Conservation (phyloP, 1,284 basidiomycete genomes). For the Caloboletus firmus region DNA sequence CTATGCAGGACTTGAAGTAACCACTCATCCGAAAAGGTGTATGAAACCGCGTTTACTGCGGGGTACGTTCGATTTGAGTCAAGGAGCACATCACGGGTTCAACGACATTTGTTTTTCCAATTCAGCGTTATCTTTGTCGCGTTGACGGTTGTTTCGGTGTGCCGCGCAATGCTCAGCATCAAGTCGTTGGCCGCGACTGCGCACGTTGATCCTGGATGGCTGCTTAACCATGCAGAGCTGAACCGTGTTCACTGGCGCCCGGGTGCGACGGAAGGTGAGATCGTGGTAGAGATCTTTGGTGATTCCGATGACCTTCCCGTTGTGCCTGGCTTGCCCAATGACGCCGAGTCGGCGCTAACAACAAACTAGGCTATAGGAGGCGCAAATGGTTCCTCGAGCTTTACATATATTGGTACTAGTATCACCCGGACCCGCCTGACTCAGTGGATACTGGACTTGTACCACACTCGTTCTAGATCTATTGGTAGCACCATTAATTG, state of each 20-base stretch:
- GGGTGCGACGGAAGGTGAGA: conserved; percentile 40
- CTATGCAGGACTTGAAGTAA: neutral
- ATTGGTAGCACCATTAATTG: neutral
- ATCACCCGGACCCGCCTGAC: neutral
- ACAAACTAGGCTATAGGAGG: no score
- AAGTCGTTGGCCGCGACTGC: conserved; percentile 40
- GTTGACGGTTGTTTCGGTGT: conserved; percentile 52
- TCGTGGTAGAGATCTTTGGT: conserved; percentile 48
- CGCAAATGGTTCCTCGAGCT: neutral
- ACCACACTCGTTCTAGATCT: neutral
- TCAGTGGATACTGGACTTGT: neutral
- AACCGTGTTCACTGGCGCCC: conserved; percentile 40
- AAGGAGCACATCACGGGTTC: neutral
- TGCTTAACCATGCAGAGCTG: conserved; percentile 42
- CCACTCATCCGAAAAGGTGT: conserved; percentile 9
- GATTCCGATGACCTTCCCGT: conserved; percentile 38
- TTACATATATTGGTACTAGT: no score
- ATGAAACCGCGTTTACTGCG: conserved; percentile 10
- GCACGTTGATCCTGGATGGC: conserved; percentile 40
- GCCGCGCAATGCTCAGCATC: conserved; percentile 36
- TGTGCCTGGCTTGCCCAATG: neutral
- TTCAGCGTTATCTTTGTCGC: conserved; percentile 73
- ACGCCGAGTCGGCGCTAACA: neutral
- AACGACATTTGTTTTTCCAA: conserved; percentile 57
- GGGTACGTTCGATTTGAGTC: conserved; percentile 12